Evolutionary conservation across 1,284 basidiomycete species (phyloP).

Genomic region (Termitomyces sp.): DNA sequence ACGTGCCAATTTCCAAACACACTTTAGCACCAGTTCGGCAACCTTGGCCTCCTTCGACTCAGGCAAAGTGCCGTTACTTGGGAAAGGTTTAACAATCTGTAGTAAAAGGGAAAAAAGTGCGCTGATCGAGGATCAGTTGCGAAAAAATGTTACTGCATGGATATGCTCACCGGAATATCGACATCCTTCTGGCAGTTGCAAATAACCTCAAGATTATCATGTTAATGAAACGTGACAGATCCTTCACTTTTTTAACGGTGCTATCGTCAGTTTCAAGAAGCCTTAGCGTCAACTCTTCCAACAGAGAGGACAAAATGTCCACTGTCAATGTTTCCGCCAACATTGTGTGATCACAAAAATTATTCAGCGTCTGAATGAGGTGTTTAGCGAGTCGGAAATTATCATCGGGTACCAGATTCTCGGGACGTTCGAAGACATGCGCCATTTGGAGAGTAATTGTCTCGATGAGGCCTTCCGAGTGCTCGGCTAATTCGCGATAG

Average conservation of each 20-base stretch:
- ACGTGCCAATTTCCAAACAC: constrained; percentile 96
- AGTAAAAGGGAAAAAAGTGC: constrained; percentile 80
- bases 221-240: constrained; percentile 94
- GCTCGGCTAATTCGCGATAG: constrained; percentile 76
- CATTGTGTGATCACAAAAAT: constrained; percentile 82
- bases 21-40: constrained; percentile 95
- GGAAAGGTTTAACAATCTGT: constrained; percentile 86
- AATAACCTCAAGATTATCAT: constrained; percentile 95
- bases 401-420: constrained; percentile 66
- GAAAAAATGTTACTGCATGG: constrained; percentile 3
- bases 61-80: constrained; percentile 55
- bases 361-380: constrained; percentile 89
- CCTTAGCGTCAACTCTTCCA: constrained; percentile 85
- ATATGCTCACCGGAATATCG: constrained; percentile 79
- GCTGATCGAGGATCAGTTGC: constrained; percentile 21
- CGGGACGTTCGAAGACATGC: constrained; percentile 78
- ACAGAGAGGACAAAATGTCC: constrained; percentile 70
- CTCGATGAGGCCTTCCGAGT: constrained; percentile 83
- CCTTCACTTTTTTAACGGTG: constrained; percentile 68
- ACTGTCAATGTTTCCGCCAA: constrained; percentile 80
- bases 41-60: constrained; percentile 85
- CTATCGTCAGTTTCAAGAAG: constrained; percentile 90
- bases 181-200: constrained; percentile 86
- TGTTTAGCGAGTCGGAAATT: constrained; percentile 93
- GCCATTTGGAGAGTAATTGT: constrained; percentile 87